A percentile compares a stretch with the other conserved stretches of the same genome.
phyloP scores from a whole-genome alignment of 768 basidiomycete species.

The Lyophyllum decastes region DNA sequence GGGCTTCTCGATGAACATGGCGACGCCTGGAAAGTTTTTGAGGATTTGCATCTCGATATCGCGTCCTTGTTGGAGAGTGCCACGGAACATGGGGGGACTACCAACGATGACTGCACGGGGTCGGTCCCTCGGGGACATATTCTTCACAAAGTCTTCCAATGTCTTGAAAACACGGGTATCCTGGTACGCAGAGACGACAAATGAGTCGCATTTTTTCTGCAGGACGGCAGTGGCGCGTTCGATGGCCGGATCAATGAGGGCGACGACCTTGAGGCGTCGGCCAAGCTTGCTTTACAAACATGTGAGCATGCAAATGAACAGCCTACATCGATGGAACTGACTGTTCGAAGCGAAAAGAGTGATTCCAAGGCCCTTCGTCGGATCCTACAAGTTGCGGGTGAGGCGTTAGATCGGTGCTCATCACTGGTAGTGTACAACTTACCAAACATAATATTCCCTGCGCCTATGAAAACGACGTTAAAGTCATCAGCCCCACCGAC shows the following conservation, averaged over 20 bases:
- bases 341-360: slow-evolving; percentile 91
- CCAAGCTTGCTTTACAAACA: slow-evolving; percentile 76
- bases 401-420: background rate
- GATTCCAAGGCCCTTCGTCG: slow-evolving; percentile 90
- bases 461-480: slow-evolving; percentile 94
- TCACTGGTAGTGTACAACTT: slow-evolving; percentile 15
- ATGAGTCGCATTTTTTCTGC: slow-evolving; percentile 87
- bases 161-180: slow-evolving; percentile 84
- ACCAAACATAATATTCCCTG: slow-evolving; percentile 99
- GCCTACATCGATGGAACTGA: slow-evolving; percentile 32
- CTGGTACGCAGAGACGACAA: slow-evolving; percentile 92
- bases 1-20: slow-evolving; percentile 93
- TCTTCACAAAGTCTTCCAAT: slow-evolving; percentile 81
- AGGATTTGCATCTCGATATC: slow-evolving; percentile 89
- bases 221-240: slow-evolving; percentile 82
- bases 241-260: slow-evolving; percentile 87
- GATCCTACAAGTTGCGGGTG: slow-evolving; percentile 53
- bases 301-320: slow-evolving; percentile 12
- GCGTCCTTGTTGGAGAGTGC: slow-evolving; percentile 69
- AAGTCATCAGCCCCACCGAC: slow-evolving; percentile 71
- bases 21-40: slow-evolving; percentile 83
- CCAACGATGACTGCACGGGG: slow-evolving; percentile 89
- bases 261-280: slow-evolving; percentile 92
- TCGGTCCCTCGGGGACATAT: slow-evolving; percentile 60
- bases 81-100: slow-evolving; percentile 92